A percentile compares a stretch with the other conserved stretches of the same genome.
phyloP scores from a whole-genome alignment of 805 yeast genomes.

The Suhomyces kilbournensis region DNA sequence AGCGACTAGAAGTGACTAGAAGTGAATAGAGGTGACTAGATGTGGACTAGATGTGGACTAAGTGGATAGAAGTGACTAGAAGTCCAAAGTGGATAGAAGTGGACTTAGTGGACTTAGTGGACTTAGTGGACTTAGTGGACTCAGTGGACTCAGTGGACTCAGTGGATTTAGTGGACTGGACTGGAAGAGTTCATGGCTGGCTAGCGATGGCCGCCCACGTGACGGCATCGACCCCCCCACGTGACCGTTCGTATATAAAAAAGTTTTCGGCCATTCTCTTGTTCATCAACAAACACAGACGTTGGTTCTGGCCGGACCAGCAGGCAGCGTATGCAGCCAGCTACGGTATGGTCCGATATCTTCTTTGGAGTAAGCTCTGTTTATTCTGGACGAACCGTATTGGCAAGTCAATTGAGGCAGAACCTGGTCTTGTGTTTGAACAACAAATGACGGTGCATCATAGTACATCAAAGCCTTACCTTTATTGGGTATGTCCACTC shows the following conservation, averaged over 20 bases:
- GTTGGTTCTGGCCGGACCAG: slow-evolving; percentile 17
- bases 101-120: no score
- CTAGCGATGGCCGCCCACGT: no score
- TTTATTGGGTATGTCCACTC: slow-evolving; percentile 4
- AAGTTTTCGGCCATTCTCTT: background rate
- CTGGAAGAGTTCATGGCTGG: no score
- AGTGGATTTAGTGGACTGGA: no score
- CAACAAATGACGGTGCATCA: slow-evolving; percentile 38
- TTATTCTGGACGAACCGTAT: slow-evolving; percentile 39
- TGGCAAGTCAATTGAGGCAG: slow-evolving; percentile 41
- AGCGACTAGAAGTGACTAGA: background rate
- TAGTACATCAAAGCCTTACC: slow-evolving; percentile 41
- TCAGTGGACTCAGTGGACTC: no score
- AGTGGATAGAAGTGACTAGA: no score
- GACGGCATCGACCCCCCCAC: background rate
- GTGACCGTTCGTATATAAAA: background rate
- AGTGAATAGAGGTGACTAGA: no score
- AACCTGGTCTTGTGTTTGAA: slow-evolving; percentile 20
- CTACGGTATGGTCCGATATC: slow-evolving; percentile 23
- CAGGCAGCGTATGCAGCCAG: background rate
- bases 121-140: no score
- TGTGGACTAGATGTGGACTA: background rate
- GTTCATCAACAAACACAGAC: background rate
- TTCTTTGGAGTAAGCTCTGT: slow-evolving; percentile 24
- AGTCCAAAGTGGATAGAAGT: no score